phyloP scores from a whole-genome alignment of 441 rosid species.

The Daphne laureola region DNA sequence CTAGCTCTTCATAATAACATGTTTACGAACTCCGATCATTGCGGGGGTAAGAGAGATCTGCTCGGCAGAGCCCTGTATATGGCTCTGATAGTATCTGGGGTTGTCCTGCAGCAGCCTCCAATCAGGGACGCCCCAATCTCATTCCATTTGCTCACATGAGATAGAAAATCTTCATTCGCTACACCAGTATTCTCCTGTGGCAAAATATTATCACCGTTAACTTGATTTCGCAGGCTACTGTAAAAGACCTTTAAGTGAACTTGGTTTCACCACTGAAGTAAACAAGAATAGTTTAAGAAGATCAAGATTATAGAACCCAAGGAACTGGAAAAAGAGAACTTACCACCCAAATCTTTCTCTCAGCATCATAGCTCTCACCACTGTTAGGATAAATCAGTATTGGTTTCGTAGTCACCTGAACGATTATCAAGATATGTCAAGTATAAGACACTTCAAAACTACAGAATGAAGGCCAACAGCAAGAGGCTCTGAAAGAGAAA shows the following conservation, averaged over 20 bases:
- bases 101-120: constrained; percentile 88
- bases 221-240: neutral
- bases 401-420: constrained; percentile 77
- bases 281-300: no score
- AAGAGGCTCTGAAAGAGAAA: no score
- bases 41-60: constrained; percentile 13
- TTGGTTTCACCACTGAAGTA: no score
- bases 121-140: constrained; percentile 70
- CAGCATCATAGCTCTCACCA: constrained; percentile 74
- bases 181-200: constrained; percentile 75
- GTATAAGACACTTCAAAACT: no score
- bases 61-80: constrained; percentile 39
- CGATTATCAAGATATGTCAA: neutral
- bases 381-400: constrained; percentile 83
- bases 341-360: constrained; percentile 77
- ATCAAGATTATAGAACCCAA: neutral
- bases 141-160: constrained; percentile 62
- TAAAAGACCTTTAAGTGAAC: neutral
- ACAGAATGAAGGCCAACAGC: no score
- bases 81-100: constrained; percentile 66
- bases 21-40: neutral
- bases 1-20: no score
- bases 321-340: constrained; percentile 18
- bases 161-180: constrained; percentile 65
- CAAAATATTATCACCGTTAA: constrained; percentile 1